These are phyloP conservation scores for Pestalotiopsis sp. DNA, from an alignment of 2,329 filamentous ascomycete species.

Conservation along the genomic window DNA sequence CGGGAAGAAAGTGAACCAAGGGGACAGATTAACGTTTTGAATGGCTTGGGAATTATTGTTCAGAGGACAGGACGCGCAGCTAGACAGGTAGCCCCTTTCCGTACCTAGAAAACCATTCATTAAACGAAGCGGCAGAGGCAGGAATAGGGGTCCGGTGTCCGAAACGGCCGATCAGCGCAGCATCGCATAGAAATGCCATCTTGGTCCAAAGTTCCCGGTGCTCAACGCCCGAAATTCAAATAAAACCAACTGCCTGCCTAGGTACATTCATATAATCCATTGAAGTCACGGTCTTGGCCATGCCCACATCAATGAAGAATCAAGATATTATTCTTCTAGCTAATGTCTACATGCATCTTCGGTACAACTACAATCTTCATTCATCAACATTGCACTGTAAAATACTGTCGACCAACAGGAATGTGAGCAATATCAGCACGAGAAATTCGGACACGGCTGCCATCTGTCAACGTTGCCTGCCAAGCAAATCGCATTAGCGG, in stretches of 20 bases:
- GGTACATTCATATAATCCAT: no score
- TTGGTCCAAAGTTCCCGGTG: neutral
- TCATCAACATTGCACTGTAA: neutral
- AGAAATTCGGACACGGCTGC: neutral
- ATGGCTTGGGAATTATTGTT: neutral
- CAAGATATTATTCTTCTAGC: no score
- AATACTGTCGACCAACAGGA: neutral
- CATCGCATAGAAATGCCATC: neutral
- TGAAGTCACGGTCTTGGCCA: no score
- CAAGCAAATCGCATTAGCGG: neutral
- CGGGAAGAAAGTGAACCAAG: neutral
- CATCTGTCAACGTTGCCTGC: neutral
- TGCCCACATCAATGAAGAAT: no score
- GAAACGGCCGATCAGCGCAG: neutral
- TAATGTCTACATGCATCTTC: no score
- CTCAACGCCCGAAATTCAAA: no score
- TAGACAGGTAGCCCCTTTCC: neutral
- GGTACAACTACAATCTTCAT: neutral
- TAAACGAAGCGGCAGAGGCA: neutral
- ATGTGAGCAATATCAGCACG: neutral
- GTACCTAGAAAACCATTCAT: neutral
- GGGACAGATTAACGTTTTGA: neutral
- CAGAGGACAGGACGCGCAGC: neutral
- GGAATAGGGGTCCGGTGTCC: neutral
- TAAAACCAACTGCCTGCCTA: no score